These are phyloP conservation scores for Debaryomyces sp. DNA, from an alignment of 1,139 yeast species.

Conservation along the genomic window DNA sequence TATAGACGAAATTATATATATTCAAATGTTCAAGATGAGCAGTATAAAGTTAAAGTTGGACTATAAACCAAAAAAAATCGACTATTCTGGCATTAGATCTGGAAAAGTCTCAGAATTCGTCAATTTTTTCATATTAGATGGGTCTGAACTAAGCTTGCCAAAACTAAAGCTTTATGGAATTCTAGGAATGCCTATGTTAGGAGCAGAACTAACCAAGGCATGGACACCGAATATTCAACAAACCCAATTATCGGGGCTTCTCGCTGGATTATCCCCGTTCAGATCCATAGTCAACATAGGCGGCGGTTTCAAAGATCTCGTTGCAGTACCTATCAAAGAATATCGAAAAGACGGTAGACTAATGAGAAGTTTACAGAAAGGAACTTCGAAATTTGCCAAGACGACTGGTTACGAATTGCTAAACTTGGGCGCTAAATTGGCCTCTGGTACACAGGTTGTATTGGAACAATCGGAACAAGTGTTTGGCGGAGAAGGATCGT, in stretches of 20 bases:
- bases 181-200: slow-evolving; percentile 67
- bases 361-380: slow-evolving; percentile 72
- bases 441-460: slow-evolving; percentile 85
- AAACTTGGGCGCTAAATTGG: slow-evolving; percentile 80
- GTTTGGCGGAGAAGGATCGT: slow-evolving; percentile 68
- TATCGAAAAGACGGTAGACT: slow-evolving; percentile 73
- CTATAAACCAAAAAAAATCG: slow-evolving; percentile 89
- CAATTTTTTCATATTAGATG: slow-evolving; percentile 87
- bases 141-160: slow-evolving; percentile 69
- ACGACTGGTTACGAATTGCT: slow-evolving; percentile 82
- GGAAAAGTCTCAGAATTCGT: slow-evolving; percentile 86
- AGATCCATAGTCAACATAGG: slow-evolving; percentile 79
- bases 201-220: slow-evolving; percentile 55
- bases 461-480: slow-evolving; percentile 80
- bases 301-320: slow-evolving; percentile 71
- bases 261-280: slow-evolving; percentile 84
- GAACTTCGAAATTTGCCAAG: slow-evolving; percentile 75
- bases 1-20: slow-evolving; percentile 62
- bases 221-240: slow-evolving; percentile 89
- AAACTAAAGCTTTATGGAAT: slow-evolving; percentile 72
- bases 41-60: slow-evolving; percentile 73
- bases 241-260: slow-evolving; percentile 75
- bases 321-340: slow-evolving; percentile 74
- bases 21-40: slow-evolving; percentile 68
- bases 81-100: slow-evolving; percentile 79